A percentile compares a stretch with the other conserved stretches of the same genome.
phyloP scores from a whole-genome alignment of 441 rosid genomes.

The Biscutella laevigata region DNA sequence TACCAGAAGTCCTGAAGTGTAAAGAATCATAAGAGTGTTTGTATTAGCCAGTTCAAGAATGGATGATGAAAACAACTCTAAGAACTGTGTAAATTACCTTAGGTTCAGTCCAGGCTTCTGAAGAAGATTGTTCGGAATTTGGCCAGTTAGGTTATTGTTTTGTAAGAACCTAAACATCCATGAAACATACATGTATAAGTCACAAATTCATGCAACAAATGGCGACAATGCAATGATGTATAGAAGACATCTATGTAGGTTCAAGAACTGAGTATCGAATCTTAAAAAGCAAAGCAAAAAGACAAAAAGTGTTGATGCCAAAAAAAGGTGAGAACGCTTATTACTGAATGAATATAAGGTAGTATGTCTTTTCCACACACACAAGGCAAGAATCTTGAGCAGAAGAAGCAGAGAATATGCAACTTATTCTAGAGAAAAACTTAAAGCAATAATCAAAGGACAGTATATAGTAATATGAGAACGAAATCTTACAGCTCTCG shows the following conservation, averaged over 20 bases:
- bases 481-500: constrained; percentile 64
- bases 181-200: constrained; percentile 17
- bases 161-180: constrained; percentile 52
- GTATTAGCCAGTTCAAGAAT: constrained; percentile 1
- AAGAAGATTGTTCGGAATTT: constrained; percentile 43
- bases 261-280: neutral
- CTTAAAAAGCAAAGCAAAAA: constrained; percentile 14
- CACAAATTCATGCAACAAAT: neutral
- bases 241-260: constrained; percentile 9
- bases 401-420: constrained; percentile 18
- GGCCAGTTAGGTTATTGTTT: constrained; percentile 75
- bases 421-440: neutral
- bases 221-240: neutral
- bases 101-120: constrained; percentile 44
- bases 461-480: neutral
- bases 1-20: constrained; percentile 47
- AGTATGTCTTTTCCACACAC: neutral
- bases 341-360: neutral
- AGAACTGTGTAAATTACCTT: constrained; percentile 32
- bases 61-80: neutral
- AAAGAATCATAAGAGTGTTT: constrained; percentile 18
- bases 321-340: neutral
- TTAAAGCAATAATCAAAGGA: neutral
- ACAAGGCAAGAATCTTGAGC: constrained; percentile 27
- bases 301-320: constrained; percentile 13